Conservation (phyloP, 2,329 filamentous ascomycete species). For the Aspergillus pseudotamarii region DNA sequence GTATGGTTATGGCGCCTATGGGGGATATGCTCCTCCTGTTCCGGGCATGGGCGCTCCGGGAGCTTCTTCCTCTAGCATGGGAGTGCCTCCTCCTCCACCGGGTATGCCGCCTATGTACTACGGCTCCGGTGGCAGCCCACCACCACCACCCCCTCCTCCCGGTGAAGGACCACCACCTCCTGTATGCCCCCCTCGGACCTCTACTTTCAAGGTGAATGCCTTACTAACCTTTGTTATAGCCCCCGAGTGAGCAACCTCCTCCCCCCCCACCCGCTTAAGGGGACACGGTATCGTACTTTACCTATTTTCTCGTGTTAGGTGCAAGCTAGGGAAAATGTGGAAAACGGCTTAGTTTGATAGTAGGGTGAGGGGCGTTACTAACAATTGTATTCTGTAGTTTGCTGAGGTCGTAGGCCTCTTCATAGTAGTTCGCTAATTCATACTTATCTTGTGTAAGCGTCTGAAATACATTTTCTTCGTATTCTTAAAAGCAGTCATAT, state of each 20-base stretch:
- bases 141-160: conserved; percentile 40
- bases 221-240: conserved; percentile 32
- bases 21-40: conserved; percentile 48
- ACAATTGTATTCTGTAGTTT: conserved; percentile 1
- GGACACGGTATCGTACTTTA: neutral
- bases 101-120: conserved; percentile 47
- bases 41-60: conserved; percentile 57
- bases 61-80: conserved; percentile 50
- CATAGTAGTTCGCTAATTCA: conserved; percentile 1
- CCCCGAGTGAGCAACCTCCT: conserved; percentile 60
- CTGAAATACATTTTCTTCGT: neutral
- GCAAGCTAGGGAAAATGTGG: neutral
- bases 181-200: conserved; percentile 28
- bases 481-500: neutral
- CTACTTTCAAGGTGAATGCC: neutral
- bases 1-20: conserved; percentile 61
- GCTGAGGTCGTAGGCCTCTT: neutral
- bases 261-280: conserved; percentile 56
- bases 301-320: neutral
- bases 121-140: conserved; percentile 40
- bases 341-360: neutral
- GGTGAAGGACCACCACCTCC: conserved; percentile 47
- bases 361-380: neutral
- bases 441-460: neutral
- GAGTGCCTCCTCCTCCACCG: conserved; percentile 47